Conservation (phyloP, 2,329 filamentous ascomycete species). For the Elsinoe ampelina region DNA sequence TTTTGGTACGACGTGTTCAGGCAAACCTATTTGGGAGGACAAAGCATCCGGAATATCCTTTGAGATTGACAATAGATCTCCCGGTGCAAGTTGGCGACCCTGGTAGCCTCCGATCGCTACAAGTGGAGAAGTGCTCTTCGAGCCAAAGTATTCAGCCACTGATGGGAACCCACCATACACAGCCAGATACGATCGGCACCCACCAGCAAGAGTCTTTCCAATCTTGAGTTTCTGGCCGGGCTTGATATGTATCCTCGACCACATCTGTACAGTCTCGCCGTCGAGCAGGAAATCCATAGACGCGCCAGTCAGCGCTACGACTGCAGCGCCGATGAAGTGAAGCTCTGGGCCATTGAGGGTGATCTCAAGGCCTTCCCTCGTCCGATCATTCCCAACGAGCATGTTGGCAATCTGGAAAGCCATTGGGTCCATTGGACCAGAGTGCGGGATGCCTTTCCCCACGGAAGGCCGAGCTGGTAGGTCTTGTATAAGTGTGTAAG, state of each 20-base stretch:
- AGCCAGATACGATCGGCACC: conserved; percentile 51
- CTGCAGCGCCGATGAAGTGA: conserved; percentile 44
- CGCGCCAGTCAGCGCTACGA: conserved; percentile 50
- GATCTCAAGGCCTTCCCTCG: conserved; percentile 49
- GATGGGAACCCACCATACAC: conserved; percentile 46
- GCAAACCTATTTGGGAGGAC: conserved; percentile 28
- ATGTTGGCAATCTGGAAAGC: conserved; percentile 50
- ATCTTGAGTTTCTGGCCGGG: conserved; percentile 46
- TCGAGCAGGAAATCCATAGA: conserved; percentile 45
- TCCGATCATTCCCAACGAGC: conserved; percentile 47
- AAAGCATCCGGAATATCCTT: conserved; percentile 30
- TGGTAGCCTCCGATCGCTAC: conserved; percentile 52
- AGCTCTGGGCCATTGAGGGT: conserved; percentile 52
- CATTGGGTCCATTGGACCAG: conserved; percentile 54
- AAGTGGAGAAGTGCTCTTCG: conserved; percentile 50
- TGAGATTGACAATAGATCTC: conserved; percentile 43
- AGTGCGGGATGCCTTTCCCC: conserved; percentile 50
- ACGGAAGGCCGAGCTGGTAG: conserved; percentile 47
- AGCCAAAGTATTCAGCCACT: conserved; percentile 49
- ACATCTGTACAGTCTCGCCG: conserved; percentile 42
- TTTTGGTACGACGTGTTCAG: conserved; percentile 38
- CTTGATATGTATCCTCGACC: conserved; percentile 43
- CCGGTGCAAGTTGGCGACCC: conserved; percentile 45
- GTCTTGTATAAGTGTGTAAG: conserved; percentile 52
- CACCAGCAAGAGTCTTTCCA: conserved; percentile 43